phyloP scores from a whole-genome alignment of 2,329 filamentous ascomycete species.

The Hymenoscyphus salicellus region DNA sequence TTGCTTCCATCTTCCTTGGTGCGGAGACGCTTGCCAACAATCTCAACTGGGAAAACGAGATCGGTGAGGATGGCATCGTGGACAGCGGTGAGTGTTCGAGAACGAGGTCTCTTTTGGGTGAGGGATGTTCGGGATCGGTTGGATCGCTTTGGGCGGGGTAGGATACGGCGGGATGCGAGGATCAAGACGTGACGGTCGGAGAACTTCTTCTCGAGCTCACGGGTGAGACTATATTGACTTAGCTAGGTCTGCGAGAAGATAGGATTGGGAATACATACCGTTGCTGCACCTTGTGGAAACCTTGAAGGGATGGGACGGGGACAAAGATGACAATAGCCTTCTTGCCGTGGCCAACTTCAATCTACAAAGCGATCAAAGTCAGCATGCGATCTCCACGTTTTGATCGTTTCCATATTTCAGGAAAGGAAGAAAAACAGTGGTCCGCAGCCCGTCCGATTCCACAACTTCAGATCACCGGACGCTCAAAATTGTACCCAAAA shows the following conservation, averaged over 20 bases:
- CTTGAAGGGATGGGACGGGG: constrained; percentile 95
- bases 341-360: constrained; percentile 99
- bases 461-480: constrained; percentile 36
- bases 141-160: constrained; percentile 97
- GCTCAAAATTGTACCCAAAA: constrained; percentile 22
- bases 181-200: constrained; percentile 99
- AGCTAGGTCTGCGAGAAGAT: constrained; percentile 1
- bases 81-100: constrained; percentile 95
- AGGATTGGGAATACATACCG: constrained; percentile 63
- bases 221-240: constrained; percentile 70
- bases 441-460: constrained; percentile 75
- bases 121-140: constrained; percentile 93
- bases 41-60: constrained; percentile 99
- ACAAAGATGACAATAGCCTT: constrained; percentile 99
- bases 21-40: constrained; percentile 97
- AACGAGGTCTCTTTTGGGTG: constrained; percentile 98
- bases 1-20: constrained; percentile 99
- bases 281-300: constrained; percentile 99
- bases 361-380: constrained; percentile 71
- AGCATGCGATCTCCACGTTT: constrained; percentile 69
- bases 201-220: constrained; percentile 99
- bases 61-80: constrained; percentile 98
- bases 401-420: constrained; percentile 12
- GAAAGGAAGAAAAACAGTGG: constrained; percentile 44
- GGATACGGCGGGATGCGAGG: constrained; percentile 97